Base-by-base conservation (phyloP, 768 basidiomycete genomes). In the Hemileccinum rubropunctum region DNA sequence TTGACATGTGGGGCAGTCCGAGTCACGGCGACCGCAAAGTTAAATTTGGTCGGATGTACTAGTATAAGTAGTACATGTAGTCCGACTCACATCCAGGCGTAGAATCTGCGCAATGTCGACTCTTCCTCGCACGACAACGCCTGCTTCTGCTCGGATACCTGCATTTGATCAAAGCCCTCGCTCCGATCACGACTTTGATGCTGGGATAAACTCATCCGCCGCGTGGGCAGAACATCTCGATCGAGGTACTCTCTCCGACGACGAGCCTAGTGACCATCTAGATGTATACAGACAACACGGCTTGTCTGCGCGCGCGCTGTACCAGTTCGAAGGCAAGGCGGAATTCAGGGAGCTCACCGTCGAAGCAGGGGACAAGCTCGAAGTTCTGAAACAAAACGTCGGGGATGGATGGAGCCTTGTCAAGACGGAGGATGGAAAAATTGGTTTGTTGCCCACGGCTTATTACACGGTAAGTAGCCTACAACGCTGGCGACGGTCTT, bases 351-450 rank as follows among this genome's bases (percentile, higher is more conserved):
- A 91, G 65, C 74, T 91, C 20, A 73, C 64, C 7, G 79, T 89
- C 15, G 73, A 74, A 48, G 86, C 86, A 1, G 88, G 89, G 12
- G 86, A 89, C 54, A 76, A 77, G 53, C 64, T 93, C 18, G 79
- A 83, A 42, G 71, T 90, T n/a, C 59, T 93, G 43, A 84, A 80
- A 54, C 86, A 88, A 52, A 77, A 88, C 46, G 73, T 83, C 1
- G 82, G 81, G 7, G 86, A 90, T 54, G 89, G 88, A 6, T 91
- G 89, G 89, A 90, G 89, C 68, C 72, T 91, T 32, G 84, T 85
- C 13, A 80, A 73, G 68, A 76, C 72, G 50, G 66, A 58, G 11
- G 71, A 65, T n/a, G 81, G 80, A 27, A 81, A 84, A 60, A 67
- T 87, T 48, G 89, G 89, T 1, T 66, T 91, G 51, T 55, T 91